Evolutionary conservation across 257 asterid species (phyloP).

Genomic region (Haberlea rhodopensis): DNA sequence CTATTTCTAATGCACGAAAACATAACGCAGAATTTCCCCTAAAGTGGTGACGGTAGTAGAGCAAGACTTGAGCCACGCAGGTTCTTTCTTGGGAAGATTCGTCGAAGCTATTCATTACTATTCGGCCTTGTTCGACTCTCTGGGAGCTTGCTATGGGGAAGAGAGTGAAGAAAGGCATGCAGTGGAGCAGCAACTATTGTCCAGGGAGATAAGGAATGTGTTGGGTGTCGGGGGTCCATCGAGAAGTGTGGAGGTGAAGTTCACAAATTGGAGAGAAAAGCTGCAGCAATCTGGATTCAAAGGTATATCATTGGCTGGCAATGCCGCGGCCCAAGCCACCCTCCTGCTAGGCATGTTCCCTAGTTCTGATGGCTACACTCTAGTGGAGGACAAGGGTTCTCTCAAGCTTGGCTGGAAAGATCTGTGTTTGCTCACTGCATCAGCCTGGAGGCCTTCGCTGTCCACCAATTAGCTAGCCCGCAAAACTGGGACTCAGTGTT

Average conservation of each 20-base stretch:
- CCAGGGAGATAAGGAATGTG: constrained; percentile 84
- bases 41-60: constrained; percentile 95
- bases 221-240: constrained; percentile 80
- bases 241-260: constrained; percentile 65
- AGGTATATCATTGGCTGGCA: constrained; percentile 78
- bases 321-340: constrained; percentile 93
- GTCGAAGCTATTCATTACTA: constrained; percentile 97
- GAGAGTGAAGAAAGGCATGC: constrained; percentile 93
- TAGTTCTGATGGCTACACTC: constrained; percentile 73
- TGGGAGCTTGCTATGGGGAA: constrained; percentile 96
- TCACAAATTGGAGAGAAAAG: constrained; percentile 94
- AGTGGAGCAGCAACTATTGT: constrained; percentile 86
- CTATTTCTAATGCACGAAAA: background rate
- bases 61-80: constrained; percentile 96
- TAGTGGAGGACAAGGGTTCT: constrained; percentile 90
- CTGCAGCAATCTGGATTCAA: constrained; percentile 81
- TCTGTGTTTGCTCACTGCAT: constrained; percentile 94
- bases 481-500: background rate
- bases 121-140: constrained; percentile 88
- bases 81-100: constrained; percentile 82
- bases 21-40: constrained; percentile 63
- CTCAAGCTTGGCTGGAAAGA: constrained; percentile 99
- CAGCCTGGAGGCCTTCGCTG: constrained; percentile 79
- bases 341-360: constrained; percentile 94
- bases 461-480: background rate